Evolutionary conservation across 2,329 filamentous ascomycete genomes (phyloP), one percentile per base, ranked within the genome.

Genomic region (Pseudocercospora pini-densiflorae): DNA sequence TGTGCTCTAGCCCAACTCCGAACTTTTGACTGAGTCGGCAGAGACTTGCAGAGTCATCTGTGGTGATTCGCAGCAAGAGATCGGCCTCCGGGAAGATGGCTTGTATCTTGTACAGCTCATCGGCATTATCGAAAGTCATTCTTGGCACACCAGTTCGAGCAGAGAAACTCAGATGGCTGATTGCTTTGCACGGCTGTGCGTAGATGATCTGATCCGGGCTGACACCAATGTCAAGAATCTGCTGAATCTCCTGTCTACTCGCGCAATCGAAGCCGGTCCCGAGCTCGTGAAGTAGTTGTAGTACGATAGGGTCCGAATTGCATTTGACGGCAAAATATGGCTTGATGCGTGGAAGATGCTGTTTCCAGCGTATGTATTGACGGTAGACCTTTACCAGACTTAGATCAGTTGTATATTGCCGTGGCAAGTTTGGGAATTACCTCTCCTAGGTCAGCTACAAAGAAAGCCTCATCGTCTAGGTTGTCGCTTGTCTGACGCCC

Each of bases 321-420:
- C 95, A 99, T 84, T 99, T 99, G 85, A 99, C 94, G 73, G 94
- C 94, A 83, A 97, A 99, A 77, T 98, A 97, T 53, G 95, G 95
- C 83, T 94, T 95, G 80, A 99, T 91, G 74, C 94, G 91, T 73
- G 90, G 88, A 77, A 99, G 85, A 79, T 96, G 94, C 85, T 90
- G 88, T 88, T 97, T 98, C 95, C 95, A 99, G 82, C 94, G 92
- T 79, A 98, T 85, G 77, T 98, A 94, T 88, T 99, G 95, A 82
- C 95, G 93, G 84, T 99, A 99, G 79, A 99, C 92, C 40, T 43
- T 43, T 1, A 9, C 1, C 7, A 10, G 10, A n/a, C 6, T 40
- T n/a, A 43, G 40, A 7, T 16, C 16, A n/a, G n/a, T 43, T 3
- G 40, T 40, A 14, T 5, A 16, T 40, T 36, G 9, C 3, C 36